phyloP scores from a whole-genome alignment of 2,329 filamentous ascomycete species.

The Calonectria pseudoturangicola region DNA sequence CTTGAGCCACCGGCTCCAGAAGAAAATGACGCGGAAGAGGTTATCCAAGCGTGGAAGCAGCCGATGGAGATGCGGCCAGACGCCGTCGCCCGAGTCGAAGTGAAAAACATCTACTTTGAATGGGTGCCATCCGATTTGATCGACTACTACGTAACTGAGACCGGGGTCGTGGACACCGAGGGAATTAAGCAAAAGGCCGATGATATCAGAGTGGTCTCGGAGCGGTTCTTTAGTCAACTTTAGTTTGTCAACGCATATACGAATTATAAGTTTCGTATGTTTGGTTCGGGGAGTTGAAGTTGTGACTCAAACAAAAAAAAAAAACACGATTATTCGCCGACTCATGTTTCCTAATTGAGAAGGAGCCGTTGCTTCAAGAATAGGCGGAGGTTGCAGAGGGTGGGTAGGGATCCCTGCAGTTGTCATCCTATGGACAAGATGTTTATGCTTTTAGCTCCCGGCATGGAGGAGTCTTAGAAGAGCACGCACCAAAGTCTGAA shows the following conservation, averaged over 20 bases:
- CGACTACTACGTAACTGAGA: conserved; percentile 73
- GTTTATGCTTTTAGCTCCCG: conserved; percentile 21
- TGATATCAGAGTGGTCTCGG: conserved; percentile 60
- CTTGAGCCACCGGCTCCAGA: conserved; percentile 65
- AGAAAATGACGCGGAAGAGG: conserved; percentile 71
- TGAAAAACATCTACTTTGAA: conserved; percentile 76
- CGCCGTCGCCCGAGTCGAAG: conserved; percentile 50
- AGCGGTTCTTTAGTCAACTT: conserved; percentile 65
- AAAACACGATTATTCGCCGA: neutral
- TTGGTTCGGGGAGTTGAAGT: neutral
- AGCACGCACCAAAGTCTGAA: conserved; percentile 14
- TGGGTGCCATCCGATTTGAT: conserved; percentile 73
- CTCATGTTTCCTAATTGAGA: conserved; percentile 3
- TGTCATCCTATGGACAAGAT: neutral
- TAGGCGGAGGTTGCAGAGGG: neutral
- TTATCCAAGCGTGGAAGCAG: conserved; percentile 68
- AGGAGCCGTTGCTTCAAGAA: conserved; percentile 26
- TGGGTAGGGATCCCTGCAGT: conserved; percentile 6
- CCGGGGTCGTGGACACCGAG: conserved; percentile 64
- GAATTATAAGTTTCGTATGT: neutral
- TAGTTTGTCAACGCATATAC: conserved; percentile 24
- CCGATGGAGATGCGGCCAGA: conserved; percentile 27
- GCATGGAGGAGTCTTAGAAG: conserved; percentile 22
- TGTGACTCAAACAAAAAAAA: conserved; percentile 12
- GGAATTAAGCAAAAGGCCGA: conserved; percentile 64